Evolutionary conservation across 2,329 filamentous ascomycete species (phyloP).

Genomic region (Leptographium wingfieldii): DNA sequence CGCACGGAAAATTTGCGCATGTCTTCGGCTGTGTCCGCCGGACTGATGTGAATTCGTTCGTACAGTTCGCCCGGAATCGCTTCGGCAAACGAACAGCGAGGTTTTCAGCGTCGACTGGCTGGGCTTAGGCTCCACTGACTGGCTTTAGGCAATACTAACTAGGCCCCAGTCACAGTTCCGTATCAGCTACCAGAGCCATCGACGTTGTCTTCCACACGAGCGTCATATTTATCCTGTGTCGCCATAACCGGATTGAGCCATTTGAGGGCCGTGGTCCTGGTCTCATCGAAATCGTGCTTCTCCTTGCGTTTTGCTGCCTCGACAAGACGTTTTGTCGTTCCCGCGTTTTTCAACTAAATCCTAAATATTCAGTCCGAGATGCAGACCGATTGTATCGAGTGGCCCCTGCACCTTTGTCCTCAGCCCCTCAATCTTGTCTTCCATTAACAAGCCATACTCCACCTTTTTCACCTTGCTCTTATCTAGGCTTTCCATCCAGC

Average conservation of each 20-base stretch:
- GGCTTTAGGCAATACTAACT: background rate
- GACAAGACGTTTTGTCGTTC: background rate
- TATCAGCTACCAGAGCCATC: background rate
- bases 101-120: background rate
- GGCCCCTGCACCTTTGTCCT: background rate
- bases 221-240: background rate
- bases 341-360: background rate
- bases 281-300: background rate
- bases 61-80: background rate
- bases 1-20: background rate
- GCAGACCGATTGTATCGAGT: background rate
- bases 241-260: background rate
- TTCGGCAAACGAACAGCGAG: background rate
- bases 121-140: background rate
- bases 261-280: background rate
- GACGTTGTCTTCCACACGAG: background rate
- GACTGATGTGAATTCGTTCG: background rate
- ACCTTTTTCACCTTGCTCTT: background rate
- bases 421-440: background rate
- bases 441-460: background rate
- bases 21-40: background rate
- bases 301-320: background rate
- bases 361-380: background rate
- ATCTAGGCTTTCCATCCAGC: background rate
- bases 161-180: background rate